These are phyloP conservation scores for Hansenula sp. DNA, from an alignment of 1,139 yeast species.

Conservation along the genomic window DNA sequence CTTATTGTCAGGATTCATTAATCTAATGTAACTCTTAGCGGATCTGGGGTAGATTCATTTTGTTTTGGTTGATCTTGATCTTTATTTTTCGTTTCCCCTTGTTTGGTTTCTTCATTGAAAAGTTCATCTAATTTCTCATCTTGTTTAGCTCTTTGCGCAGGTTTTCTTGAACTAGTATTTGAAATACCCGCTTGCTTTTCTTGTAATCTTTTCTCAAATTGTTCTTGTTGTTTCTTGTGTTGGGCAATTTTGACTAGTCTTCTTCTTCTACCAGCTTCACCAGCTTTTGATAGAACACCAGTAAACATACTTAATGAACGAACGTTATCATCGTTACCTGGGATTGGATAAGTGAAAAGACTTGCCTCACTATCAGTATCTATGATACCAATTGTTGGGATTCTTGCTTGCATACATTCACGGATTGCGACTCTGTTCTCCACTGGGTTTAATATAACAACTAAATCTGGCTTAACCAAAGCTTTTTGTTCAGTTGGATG, in stretches of 20 bases:
- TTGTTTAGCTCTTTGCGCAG: neutral
- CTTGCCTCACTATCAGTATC: conserved; percentile 94
- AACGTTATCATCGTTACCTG: conserved; percentile 92
- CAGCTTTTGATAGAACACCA: conserved; percentile 85
- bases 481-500: conserved; percentile 38
- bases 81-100: too few species aligned
- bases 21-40: too few species aligned
- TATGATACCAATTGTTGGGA: conserved; percentile 91
- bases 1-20: too few species aligned
- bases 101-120: too few species aligned
- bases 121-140: too few species aligned
- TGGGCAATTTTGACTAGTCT: conserved; percentile 13
- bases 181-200: neutral
- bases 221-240: conserved; percentile 3
- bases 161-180: too few species aligned
- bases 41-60: too few species aligned
- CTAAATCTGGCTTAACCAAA: conserved; percentile 80
- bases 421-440: conserved; percentile 78
- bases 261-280: conserved; percentile 65
- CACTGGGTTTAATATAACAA: conserved; percentile 82
- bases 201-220: conserved; percentile 1
- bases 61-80: too few species aligned
- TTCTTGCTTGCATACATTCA: conserved; percentile 78
- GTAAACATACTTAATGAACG: conserved; percentile 75
- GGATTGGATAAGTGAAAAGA: conserved; percentile 87